Conservation (phyloP, 2,329 filamentous ascomycete genomes). For the Fusarium tuaranense region DNA sequence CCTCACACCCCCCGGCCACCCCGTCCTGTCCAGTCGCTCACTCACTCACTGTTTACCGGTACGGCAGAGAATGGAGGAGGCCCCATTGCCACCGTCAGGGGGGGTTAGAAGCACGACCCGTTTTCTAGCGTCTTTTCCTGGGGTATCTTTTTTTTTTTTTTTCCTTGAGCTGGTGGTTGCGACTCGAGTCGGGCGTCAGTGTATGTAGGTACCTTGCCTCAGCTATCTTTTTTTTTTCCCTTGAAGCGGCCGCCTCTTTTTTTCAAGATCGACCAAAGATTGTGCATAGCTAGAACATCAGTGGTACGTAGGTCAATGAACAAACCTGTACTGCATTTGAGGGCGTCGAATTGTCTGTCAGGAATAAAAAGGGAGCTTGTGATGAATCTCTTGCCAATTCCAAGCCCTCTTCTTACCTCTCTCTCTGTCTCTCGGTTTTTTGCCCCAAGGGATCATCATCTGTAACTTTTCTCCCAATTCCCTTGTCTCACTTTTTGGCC, state of each 20-base stretch:
- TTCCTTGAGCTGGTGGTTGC: slow-evolving; percentile 1
- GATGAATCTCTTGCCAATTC: not conserved
- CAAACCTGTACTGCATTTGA: not conserved
- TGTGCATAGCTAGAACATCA: not conserved
- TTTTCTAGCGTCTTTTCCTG: slow-evolving; percentile 41
- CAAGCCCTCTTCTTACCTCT: not conserved
- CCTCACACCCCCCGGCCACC: too few relatives aligned
- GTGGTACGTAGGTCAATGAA: not conserved
- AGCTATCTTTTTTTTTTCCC: slow-evolving; percentile 10
- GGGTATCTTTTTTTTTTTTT: slow-evolving; percentile 29
- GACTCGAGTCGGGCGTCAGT: not conserved
- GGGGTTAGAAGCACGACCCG: slow-evolving; percentile 26
- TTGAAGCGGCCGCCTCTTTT: slow-evolving; percentile 12
- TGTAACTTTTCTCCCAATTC: not conserved
- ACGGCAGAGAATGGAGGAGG: not conserved
- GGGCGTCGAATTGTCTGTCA: not conserved
- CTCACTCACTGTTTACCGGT: slow-evolving; percentile 7
- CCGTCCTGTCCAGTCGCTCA: slow-evolving; percentile 17
- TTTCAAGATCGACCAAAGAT: not conserved
- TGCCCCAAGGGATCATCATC: not conserved
- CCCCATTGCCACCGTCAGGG: slow-evolving; percentile 35
- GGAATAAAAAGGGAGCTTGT: not conserved
- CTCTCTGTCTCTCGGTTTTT: not conserved
- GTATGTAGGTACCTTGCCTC: not conserved
- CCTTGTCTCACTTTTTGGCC: slow-evolving; percentile 3